Conservation (phyloP, 805 yeast species). For the Lachancea nothofagi region DNA sequence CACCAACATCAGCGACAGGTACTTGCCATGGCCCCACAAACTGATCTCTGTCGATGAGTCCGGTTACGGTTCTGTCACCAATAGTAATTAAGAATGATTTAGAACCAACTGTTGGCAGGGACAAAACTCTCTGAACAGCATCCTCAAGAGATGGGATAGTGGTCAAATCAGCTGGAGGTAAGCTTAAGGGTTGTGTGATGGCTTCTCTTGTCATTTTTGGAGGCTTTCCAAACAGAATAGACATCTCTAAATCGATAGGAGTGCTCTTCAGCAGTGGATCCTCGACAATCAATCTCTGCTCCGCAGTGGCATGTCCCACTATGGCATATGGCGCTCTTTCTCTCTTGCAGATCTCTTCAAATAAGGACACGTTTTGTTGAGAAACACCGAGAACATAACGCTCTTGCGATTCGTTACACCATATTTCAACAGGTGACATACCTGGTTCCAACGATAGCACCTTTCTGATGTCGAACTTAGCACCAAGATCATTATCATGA, state of each 20-base stretch:
- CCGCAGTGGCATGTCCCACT: slow-evolving; percentile 89
- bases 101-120: slow-evolving; percentile 90
- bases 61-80: slow-evolving; percentile 97
- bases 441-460: slow-evolving; percentile 91
- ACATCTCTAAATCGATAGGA: slow-evolving; percentile 95
- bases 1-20: slow-evolving; percentile 98
- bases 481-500: slow-evolving; percentile 95
- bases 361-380: slow-evolving; percentile 63
- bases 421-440: slow-evolving; percentile 98
- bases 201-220: slow-evolving; percentile 89
- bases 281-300: slow-evolving; percentile 72
- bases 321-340: slow-evolving; percentile 96
- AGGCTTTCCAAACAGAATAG: slow-evolving; percentile 91
- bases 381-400: slow-evolving; percentile 93
- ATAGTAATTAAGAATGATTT: slow-evolving; percentile 94
- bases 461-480: slow-evolving; percentile 83
- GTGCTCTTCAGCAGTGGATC: slow-evolving; percentile 73
- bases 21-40: slow-evolving; percentile 99
- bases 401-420: slow-evolving; percentile 99
- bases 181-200: slow-evolving; percentile 50
- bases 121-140: slow-evolving; percentile 76
- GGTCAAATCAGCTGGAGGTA: slow-evolving; percentile 36
- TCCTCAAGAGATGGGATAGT: slow-evolving; percentile 43
- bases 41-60: slow-evolving; percentile 94
- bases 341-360: slow-evolving; percentile 78